Evolutionary conservation across 257 asterid species (phyloP).

Genomic region (Rubia yunnanensis): DNA sequence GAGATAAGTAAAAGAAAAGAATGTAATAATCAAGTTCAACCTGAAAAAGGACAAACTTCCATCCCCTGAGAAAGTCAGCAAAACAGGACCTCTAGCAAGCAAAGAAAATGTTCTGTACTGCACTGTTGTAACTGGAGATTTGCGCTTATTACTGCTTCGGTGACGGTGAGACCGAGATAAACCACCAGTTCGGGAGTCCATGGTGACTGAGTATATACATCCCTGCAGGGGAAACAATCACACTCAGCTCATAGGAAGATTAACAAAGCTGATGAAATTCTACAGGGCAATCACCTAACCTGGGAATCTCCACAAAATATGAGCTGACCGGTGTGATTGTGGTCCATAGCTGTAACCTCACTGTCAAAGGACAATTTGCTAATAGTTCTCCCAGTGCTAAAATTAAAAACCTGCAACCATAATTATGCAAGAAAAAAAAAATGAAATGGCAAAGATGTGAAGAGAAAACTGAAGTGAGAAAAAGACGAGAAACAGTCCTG

Average conservation of each 20-base stretch:
- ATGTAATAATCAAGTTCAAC: slow-evolving; percentile 28
- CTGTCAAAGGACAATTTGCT: slow-evolving; percentile 51
- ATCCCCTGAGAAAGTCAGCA: slow-evolving; percentile 70
- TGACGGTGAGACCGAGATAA: slow-evolving; percentile 79
- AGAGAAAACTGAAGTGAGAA: not conserved
- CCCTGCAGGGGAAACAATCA: slow-evolving; percentile 53
- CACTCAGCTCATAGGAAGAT: slow-evolving; percentile 11
- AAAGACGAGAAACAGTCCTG: not conserved
- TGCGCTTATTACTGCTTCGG: slow-evolving; percentile 54
- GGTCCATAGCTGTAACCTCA: slow-evolving; percentile 97
- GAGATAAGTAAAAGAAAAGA: slow-evolving; percentile 5
- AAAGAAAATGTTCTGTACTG: slow-evolving; percentile 85
- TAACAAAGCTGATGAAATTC: slow-evolving; percentile 10
- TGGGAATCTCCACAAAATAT: slow-evolving; percentile 91
- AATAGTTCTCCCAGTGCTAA: slow-evolving; percentile 89
- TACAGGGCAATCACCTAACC: slow-evolving; percentile 34
- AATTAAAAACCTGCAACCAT: slow-evolving; percentile 73
- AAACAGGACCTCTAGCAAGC: slow-evolving; percentile 90
- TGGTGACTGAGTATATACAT: slow-evolving; percentile 58
- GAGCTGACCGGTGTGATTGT: slow-evolving; percentile 93
- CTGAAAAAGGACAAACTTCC: slow-evolving; percentile 95
- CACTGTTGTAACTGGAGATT: slow-evolving; percentile 74
- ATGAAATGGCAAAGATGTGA: slow-evolving; percentile 11
- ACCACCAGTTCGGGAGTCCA: slow-evolving; percentile 73
- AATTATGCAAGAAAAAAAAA: slow-evolving; percentile 17